Evolutionary conservation across 768 basidiomycete genomes (phyloP).

Genomic region (Boletus insuetus): DNA sequence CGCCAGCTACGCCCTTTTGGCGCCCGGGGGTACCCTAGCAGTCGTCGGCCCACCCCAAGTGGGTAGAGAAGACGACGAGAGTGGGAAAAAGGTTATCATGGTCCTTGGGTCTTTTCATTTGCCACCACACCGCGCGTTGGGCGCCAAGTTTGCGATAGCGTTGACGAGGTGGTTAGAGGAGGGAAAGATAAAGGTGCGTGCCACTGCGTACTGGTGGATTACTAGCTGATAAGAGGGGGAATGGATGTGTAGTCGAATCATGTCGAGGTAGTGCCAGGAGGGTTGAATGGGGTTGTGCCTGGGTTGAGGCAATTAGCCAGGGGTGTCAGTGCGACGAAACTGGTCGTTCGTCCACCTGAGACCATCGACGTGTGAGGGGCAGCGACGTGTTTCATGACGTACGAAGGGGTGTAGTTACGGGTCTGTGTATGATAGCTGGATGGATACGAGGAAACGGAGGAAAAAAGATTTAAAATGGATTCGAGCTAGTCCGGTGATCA

Average conservation of each 20-base stretch:
- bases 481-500: too few species aligned
- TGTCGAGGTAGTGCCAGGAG: slow-evolving; percentile 37
- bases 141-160: slow-evolving; percentile 5
- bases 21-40: slow-evolving; percentile 29
- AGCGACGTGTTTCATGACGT: not conserved
- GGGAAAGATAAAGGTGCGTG: slow-evolving; percentile 17
- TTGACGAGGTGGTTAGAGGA: slow-evolving; percentile 14
- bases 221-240: not conserved
- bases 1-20: slow-evolving; percentile 28
- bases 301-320: slow-evolving; percentile 32
- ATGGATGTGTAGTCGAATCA: slow-evolving; percentile 31
- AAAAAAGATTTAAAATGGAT: too few species aligned
- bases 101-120: slow-evolving; percentile 5
- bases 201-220: not conserved
- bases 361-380: not conserved
- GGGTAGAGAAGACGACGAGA: not conserved
- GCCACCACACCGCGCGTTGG: slow-evolving; percentile 1
- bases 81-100: not conserved
- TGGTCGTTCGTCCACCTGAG: slow-evolving; percentile 27
- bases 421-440: not conserved
- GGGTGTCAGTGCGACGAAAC: slow-evolving; percentile 38
- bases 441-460: too few species aligned
- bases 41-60: not conserved
- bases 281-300: slow-evolving; percentile 33
- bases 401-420: not conserved